Evolutionary conservation across 768 basidiomycete species (phyloP), one percentile per base, ranked within the genome.

Genomic region (Hypholoma sublateritium): DNA sequence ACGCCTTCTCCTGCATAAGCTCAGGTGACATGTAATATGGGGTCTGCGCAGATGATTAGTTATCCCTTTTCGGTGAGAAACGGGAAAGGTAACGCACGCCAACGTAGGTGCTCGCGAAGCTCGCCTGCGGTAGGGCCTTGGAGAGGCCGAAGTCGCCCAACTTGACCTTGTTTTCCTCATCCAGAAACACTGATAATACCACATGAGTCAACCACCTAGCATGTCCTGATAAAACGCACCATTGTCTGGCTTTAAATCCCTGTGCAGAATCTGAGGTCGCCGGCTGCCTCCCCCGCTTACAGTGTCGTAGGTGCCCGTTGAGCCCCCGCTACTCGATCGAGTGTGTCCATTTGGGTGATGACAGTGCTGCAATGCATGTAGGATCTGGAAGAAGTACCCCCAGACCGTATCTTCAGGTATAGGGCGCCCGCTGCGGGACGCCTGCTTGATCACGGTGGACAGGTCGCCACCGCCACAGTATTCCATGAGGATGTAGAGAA

Each of bases 1-100:
- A 99, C 3, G 93, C 85, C 69, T 93, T 95, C 69, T 98, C 96
- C 75, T 92, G 93, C 84, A 98, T 93, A 34, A 98, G 81, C 71
- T 99, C 96, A 0, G 97, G 97, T 1, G 95, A 97, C 97, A 99
- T 98, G 76, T 99, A 98, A 69, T 98, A 95, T 3, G 97, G 97
- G 3, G 97, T 99, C 95, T 98, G 64, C 19, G 46, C 36, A 47
- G 21, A n/a, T 2, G 19, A 21, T 35, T 19, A 54, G 22, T 17
- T 35, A 36, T 42, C 48, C 47, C 17, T 34, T 24, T 34, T 24
- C 2, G 5, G 21, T 13, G 14, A 24, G 22, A 36, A 22, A 11
- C 19, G 13, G 22, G 22, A 45, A 44, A 19, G 55, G 53, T 22
- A 14, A 77, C 91, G 60, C 69, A 98, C 95, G 59, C 97, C 96